Conservation (phyloP, 2,329 filamentous ascomycete genomes). For the Colletotrichum tropicale region DNA sequence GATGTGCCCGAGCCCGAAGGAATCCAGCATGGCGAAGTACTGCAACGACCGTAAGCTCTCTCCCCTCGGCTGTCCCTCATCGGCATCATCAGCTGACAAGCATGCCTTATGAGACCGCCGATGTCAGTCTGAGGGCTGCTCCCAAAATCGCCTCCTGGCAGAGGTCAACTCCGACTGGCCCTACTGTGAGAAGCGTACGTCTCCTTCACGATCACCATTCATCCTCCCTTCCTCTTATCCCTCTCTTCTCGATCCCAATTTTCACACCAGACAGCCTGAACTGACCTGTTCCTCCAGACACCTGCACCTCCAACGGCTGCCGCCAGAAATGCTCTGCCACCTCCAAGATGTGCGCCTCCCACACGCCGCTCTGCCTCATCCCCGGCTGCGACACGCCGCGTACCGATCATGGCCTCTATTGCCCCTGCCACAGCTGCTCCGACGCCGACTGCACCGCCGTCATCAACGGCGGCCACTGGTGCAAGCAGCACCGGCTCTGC, state of each 20-base stretch:
- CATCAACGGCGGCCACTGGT: slow-evolving; percentile 22
- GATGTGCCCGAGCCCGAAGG: slow-evolving; percentile 22
- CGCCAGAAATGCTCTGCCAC: slow-evolving; percentile 9
- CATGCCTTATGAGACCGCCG: background rate
- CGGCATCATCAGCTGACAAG: too few species aligned
- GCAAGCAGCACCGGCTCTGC: slow-evolving; percentile 19
- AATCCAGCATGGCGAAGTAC: slow-evolving; percentile 3
- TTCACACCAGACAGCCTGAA: background rate
- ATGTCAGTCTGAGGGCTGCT: slow-evolving; percentile 17
- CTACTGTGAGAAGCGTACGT: slow-evolving; percentile 22
- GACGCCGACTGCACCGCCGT: slow-evolving; percentile 13
- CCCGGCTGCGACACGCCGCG: slow-evolving; percentile 12
- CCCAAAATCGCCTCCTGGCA: background rate
- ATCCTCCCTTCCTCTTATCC: background rate
- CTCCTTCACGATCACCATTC: background rate
- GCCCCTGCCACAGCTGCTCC: slow-evolving; percentile 19
- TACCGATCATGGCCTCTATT: slow-evolving; percentile 14
- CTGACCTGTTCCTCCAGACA: background rate
- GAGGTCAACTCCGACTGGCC: slow-evolving; percentile 15
- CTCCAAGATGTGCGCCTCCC: slow-evolving; percentile 6
- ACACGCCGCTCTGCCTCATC: slow-evolving; percentile 21
- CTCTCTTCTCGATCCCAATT: background rate
- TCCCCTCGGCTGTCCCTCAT: background rate
- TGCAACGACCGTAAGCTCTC: slow-evolving; percentile 20
- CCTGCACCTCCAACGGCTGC: slow-evolving; percentile 17